Conservation (phyloP, 2,329 filamentous ascomycete genomes). For the Trichothecium roseum region DNA sequence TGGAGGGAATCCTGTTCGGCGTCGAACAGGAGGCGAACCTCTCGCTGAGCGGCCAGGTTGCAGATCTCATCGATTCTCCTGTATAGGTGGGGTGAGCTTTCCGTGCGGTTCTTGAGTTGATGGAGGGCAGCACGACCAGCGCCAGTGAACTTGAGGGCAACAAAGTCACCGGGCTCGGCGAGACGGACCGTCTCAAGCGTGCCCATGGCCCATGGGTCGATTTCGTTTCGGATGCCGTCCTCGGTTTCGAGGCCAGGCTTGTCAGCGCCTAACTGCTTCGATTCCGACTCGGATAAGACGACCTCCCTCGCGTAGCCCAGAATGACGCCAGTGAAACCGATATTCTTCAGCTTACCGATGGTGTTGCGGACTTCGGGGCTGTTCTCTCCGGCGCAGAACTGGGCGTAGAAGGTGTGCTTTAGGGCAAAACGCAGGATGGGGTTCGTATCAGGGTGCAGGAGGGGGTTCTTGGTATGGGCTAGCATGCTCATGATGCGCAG, state of each 20-base stretch:
- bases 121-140: slow-evolving; percentile 65
- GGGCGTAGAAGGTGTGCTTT: slow-evolving; percentile 77
- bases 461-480: slow-evolving; percentile 54
- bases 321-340: slow-evolving; percentile 78
- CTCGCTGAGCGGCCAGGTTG: slow-evolving; percentile 55
- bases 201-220: slow-evolving; percentile 61
- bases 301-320: slow-evolving; percentile 78
- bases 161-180: slow-evolving; percentile 51
- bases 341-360: slow-evolving; percentile 53
- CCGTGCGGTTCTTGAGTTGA: slow-evolving; percentile 51
- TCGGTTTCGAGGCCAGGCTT: slow-evolving; percentile 37
- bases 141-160: slow-evolving; percentile 70
- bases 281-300: slow-evolving; percentile 50
- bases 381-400: slow-evolving; percentile 82
- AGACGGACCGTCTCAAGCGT: slow-evolving; percentile 65
- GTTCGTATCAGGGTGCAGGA: slow-evolving; percentile 69
- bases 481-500: slow-evolving; percentile 57
- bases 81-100: slow-evolving; percentile 54
- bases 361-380: slow-evolving; percentile 56
- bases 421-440: slow-evolving; percentile 58
- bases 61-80: slow-evolving; percentile 67
- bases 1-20: slow-evolving; percentile 77
- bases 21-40: slow-evolving; percentile 70
- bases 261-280: slow-evolving; percentile 28
- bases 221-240: slow-evolving; percentile 44